Evolutionary conservation across 495 filamentous ascomycete genomes (phyloP), one percentile per base, ranked within the genome.

Genomic region (Chaetomium cochliodes): DNA sequence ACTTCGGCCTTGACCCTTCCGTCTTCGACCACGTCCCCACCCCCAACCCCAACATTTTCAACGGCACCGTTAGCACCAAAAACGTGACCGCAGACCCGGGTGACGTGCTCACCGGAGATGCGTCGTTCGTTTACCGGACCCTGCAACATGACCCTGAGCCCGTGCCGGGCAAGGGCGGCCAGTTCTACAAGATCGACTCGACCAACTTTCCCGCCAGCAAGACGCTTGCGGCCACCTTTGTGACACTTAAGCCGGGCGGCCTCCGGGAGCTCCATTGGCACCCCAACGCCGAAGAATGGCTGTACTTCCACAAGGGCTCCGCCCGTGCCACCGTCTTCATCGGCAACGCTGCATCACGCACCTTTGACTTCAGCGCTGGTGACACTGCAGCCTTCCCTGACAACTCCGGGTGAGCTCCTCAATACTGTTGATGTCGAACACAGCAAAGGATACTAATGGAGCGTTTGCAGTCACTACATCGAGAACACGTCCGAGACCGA

Each of bases 211-310:
- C 84, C 0, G 79, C 84, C 28, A 77, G 82, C 26, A 84, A 78
- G 49, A 88, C 84, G 1, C 81, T 89, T 55, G 87, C 86, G 18
- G 84, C 86, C 0, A 80, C 84, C 0, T 76, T 88, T 53, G 84
- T 88, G 2, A 81, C 80, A 25, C 77, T 89, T 23, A 76, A 88
- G 73, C 86, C 87, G 0, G 80, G 78, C 56, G 86, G 79, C 16
- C 70, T 89, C 50, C 77, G 87, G 44, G 86, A 89, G 55, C 22
- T 58, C 11, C 87, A 88, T 67, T 88, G 85, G 87, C 85, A 87
- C 73, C 85, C 86, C n/a, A 88, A 85, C 80, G 82, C 85, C 1
- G 84, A 85, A 67, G 87, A 89, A 69, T 89, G 86, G 85, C 77
- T 87, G 2, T 88, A 87, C 66, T 88, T 88, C 75, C 83, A 86